A percentile compares a stretch with the other conserved stretches of the same genome.
These are phyloP conservation scores for Leishmania martiniquensis DNA, from an alignment of 208 protist species.

Conservation along the genomic window DNA sequence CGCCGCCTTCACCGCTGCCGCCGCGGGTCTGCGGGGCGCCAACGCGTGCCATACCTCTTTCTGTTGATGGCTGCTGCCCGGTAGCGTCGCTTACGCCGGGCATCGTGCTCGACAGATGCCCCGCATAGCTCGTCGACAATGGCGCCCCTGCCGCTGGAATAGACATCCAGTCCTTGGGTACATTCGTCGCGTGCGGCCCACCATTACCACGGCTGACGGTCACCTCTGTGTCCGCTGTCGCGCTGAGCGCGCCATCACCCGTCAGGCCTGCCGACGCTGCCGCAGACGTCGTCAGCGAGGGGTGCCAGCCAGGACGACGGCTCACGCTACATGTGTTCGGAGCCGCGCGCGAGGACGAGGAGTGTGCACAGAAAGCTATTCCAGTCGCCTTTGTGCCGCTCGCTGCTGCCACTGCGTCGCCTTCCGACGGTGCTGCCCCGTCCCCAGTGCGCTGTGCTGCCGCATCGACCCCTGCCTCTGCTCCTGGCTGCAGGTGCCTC, in stretches of 20 bases:
- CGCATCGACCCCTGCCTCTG: background rate
- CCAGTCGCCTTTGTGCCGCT: background rate
- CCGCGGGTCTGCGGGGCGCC: background rate
- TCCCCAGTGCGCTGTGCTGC: background rate
- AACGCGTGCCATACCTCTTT: too few relatives aligned
- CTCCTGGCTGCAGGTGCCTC: background rate
- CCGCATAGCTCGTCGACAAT: slow-evolving; percentile 1
- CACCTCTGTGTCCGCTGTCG: background rate
- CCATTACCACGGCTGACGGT: background rate
- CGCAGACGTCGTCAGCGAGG: slow-evolving; percentile 2
- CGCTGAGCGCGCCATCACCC: background rate
- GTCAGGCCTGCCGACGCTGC: background rate
- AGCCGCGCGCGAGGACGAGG: background rate
- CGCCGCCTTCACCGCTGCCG: background rate
- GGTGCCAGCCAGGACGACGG: slow-evolving; percentile 31
- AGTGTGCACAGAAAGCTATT: background rate
- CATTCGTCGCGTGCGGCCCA: background rate
- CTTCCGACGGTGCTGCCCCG: background rate
- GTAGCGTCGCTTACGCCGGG: background rate
- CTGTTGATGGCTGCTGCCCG: background rate
- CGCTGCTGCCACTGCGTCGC: background rate
- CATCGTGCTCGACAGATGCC: background rate
- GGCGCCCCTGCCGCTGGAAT: background rate
- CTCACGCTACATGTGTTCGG: slow-evolving; percentile 27
- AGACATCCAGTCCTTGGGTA: background rate